A percentile compares a stretch with the other conserved stretches of the same genome.
phyloP scores from a whole-genome alignment of 768 basidiomycete species.

The Hirschioporus abietinus region DNA sequence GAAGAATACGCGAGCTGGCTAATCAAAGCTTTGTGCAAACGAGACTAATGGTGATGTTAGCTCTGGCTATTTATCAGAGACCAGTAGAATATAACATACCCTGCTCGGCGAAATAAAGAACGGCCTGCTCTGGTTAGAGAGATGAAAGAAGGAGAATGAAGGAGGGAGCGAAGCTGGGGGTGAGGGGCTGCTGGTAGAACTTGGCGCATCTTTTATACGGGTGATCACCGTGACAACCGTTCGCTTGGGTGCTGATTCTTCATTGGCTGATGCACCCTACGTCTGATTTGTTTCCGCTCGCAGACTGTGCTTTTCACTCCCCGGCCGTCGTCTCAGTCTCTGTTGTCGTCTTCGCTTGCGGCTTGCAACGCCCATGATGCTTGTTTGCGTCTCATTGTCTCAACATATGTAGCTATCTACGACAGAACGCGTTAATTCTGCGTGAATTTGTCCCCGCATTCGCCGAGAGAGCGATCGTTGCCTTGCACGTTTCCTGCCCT shows the following conservation, averaged over 20 bases:
- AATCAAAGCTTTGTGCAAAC: slow-evolving; percentile 29
- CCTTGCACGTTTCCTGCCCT: neutral
- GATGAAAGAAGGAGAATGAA: neutral
- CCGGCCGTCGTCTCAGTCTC: too few relatives aligned
- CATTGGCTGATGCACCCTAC: neutral
- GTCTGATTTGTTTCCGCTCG: neutral
- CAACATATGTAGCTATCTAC: neutral
- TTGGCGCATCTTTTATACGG: neutral
- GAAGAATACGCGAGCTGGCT: slow-evolving; percentile 18
- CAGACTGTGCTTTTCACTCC: neutral
- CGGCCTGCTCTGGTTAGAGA: neutral
- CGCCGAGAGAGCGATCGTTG: neutral
- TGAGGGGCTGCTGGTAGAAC: neutral
- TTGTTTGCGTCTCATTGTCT: neutral
- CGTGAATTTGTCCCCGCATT: neutral
- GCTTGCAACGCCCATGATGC: neutral
- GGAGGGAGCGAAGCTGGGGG: neutral
- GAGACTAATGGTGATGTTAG: neutral
- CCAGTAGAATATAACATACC: slow-evolving; percentile 25
- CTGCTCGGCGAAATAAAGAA: slow-evolving; percentile 34
- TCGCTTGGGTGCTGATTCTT: neutral
- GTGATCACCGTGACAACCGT: neutral
- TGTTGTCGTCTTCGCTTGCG: neutral
- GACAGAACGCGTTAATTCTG: neutral
- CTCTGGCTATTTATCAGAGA: neutral